Evolutionary conservation across 1,284 basidiomycete species (phyloP).

Genomic region (Trametes versicolor): DNA sequence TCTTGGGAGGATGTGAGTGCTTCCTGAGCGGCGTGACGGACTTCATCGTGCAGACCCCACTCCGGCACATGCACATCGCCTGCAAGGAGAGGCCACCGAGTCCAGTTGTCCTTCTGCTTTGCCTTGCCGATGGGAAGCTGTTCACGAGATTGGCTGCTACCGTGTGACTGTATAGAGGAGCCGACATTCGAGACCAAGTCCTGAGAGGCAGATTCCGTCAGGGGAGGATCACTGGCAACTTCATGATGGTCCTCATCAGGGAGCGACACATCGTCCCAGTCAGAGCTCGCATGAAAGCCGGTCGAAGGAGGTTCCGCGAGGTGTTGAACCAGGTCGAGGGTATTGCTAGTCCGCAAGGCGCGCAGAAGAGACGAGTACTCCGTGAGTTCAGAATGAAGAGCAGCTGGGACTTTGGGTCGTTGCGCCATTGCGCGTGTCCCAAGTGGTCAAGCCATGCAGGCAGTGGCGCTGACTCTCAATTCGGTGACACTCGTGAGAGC

Average conservation of each 20-base stretch:
- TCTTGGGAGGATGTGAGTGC: conserved; percentile 29
- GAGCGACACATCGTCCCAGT: conserved; percentile 24
- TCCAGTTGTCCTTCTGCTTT: conserved; percentile 57
- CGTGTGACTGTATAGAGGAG: conserved; percentile 30
- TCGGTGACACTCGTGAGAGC: conserved; percentile 24
- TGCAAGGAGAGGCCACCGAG: conserved; percentile 69
- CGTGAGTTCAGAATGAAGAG: conserved; percentile 64
- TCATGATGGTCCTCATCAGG: conserved; percentile 26
- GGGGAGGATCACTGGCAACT: conserved; percentile 23
- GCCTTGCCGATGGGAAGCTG: conserved; percentile 38
- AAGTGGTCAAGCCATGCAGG: not conserved
- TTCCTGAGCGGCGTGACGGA: conserved; percentile 52
- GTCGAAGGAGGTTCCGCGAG: conserved; percentile 42
- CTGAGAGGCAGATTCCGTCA: conserved; percentile 19
- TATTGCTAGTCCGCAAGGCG: conserved; percentile 60
- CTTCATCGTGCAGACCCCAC: conserved; percentile 69
- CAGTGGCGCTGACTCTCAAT: conserved; percentile 11
- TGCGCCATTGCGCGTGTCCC: conserved; percentile 48
- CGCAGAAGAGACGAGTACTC: conserved; percentile 73
- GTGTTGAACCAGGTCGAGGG: conserved; percentile 63
- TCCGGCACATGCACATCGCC: conserved; percentile 67
- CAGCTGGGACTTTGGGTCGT: conserved; percentile 55
- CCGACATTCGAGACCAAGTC: conserved; percentile 7
- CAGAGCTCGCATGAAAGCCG: not conserved
- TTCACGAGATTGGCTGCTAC: conserved; percentile 23